Evolutionary conservation across 2,329 filamentous ascomycete genomes (phyloP).

Genomic region (Elsinoe necatrix): DNA sequence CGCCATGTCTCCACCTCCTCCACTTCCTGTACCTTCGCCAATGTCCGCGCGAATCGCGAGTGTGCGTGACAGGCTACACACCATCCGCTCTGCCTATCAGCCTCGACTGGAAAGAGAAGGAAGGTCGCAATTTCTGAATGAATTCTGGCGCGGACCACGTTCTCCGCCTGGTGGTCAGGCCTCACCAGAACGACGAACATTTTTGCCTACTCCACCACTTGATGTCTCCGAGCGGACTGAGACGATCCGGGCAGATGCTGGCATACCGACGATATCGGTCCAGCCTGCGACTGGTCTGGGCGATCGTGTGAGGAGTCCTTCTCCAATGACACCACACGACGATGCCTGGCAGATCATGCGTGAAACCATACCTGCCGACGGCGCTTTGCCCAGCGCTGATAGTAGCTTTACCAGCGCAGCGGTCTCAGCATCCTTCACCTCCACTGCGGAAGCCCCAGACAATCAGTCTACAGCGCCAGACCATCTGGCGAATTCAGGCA

Average conservation of each 20-base stretch:
- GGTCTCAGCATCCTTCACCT: conserved; percentile 42
- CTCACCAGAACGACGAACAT: neutral
- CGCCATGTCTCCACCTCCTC: conserved; percentile 22
- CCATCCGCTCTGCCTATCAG: neutral
- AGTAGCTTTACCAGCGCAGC: conserved; percentile 70
- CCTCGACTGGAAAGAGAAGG: neutral
- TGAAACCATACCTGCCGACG: conserved; percentile 71
- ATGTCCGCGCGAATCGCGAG: neutral
- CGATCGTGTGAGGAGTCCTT: conserved; percentile 69
- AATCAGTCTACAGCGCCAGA: conserved; percentile 30
- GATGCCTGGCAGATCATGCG: conserved; percentile 73
- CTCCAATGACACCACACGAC: conserved; percentile 52
- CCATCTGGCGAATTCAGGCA: conserved; percentile 22
- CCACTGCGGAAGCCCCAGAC: conserved; percentile 29
- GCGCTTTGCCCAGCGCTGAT: conserved; percentile 66
- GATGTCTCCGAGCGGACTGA: conserved; percentile 3
- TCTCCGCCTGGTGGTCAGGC: neutral
- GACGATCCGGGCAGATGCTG: neutral
- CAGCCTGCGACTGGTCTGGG: conserved; percentile 52
- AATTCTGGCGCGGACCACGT: neutral
- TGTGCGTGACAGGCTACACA: neutral
- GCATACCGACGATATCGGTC: neutral
- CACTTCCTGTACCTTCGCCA: conserved; percentile 23
- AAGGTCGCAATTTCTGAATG: neutral
- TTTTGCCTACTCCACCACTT: conserved; percentile 10